These are phyloP conservation scores for Amanita pseudoporphyria DNA, from an alignment of 768 basidiomycete genomes.

Conservation along the genomic window DNA sequence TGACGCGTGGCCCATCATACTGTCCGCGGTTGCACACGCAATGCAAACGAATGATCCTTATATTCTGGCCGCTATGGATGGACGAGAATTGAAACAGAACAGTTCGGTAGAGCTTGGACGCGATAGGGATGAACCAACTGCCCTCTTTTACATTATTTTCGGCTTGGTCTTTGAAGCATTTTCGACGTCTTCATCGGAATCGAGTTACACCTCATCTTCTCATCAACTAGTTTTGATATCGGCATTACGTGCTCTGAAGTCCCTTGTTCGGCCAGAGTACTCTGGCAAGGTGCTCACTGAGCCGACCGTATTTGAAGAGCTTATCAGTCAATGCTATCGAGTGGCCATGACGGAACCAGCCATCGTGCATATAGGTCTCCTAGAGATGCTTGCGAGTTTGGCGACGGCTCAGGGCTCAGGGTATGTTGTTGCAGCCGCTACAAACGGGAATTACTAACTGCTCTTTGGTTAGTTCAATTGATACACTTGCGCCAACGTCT, in stretches of 20 bases:
- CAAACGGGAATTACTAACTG: not conserved
- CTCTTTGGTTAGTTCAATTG: slow-evolving; percentile 16
- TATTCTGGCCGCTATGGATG: slow-evolving; percentile 77
- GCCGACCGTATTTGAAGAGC: slow-evolving; percentile 80
- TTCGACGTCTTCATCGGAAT: slow-evolving; percentile 52
- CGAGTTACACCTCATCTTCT: slow-evolving; percentile 29
- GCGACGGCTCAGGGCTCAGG: slow-evolving; percentile 31
- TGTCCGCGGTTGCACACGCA: slow-evolving; percentile 76
- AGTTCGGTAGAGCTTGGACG: slow-evolving; percentile 21
- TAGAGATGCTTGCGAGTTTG: slow-evolving; percentile 58
- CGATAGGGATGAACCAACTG: slow-evolving; percentile 46
- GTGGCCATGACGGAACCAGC: slow-evolving; percentile 84
- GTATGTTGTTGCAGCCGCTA: slow-evolving; percentile 10
- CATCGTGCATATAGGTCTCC: slow-evolving; percentile 56
- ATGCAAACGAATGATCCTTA: slow-evolving; percentile 64
- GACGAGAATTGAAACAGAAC: slow-evolving; percentile 35
- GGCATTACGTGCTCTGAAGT: slow-evolving; percentile 67
- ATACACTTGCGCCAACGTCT: slow-evolving; percentile 32
- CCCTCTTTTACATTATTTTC: slow-evolving; percentile 84
- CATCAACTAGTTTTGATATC: slow-evolving; percentile 45
- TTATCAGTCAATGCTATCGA: slow-evolving; percentile 80
- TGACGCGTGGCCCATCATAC: slow-evolving; percentile 69
- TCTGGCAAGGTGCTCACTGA: slow-evolving; percentile 76
- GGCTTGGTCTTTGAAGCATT: slow-evolving; percentile 92
- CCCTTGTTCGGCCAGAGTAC: slow-evolving; percentile 71